Evolutionary conservation across 306 rosid genomes (phyloP).

Genomic region (Cicer bijugum): DNA sequence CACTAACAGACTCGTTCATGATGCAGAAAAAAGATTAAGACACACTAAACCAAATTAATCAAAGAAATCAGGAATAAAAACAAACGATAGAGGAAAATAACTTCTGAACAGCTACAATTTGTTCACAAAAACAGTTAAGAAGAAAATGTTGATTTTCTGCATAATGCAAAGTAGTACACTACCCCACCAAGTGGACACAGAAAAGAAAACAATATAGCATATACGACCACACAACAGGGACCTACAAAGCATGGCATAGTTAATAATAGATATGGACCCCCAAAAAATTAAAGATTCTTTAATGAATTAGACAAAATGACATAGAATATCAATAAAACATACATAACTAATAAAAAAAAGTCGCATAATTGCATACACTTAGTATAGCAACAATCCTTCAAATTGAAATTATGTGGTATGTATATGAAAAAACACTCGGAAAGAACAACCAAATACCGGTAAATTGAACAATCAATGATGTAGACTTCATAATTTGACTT

Average conservation of each 20-base stretch:
- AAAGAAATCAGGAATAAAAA: slow-evolving; percentile 25
- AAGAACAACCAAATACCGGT: slow-evolving; percentile 41
- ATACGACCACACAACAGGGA: slow-evolving; percentile 62
- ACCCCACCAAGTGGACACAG: slow-evolving; percentile 55
- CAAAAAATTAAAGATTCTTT: slow-evolving; percentile 53
- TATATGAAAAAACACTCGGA: slow-evolving; percentile 33
- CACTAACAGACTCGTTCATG: slow-evolving; percentile 18
- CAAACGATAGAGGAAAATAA: slow-evolving; percentile 21
- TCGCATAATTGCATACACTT: background rate
- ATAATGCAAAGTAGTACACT: slow-evolving; percentile 46
- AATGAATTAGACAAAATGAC: slow-evolving; percentile 50
- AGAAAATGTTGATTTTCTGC: slow-evolving; percentile 44
- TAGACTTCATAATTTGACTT: slow-evolving; percentile 45
- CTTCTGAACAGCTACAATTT: slow-evolving; percentile 27
- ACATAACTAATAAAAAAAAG: slow-evolving; percentile 12
- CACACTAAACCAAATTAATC: slow-evolving; percentile 24
- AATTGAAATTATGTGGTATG: slow-evolving; percentile 27
- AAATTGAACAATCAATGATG: slow-evolving; percentile 39
- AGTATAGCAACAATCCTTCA: slow-evolving; percentile 5
- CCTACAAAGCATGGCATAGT: slow-evolving; percentile 64
- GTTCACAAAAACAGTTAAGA: slow-evolving; percentile 38
- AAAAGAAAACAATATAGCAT: slow-evolving; percentile 49
- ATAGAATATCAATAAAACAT: slow-evolving; percentile 41
- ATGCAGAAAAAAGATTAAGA: slow-evolving; percentile 28
- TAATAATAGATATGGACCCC: slow-evolving; percentile 64